These are phyloP conservation scores for Lophiostoma macrostomum DNA, from an alignment of 495 filamentous ascomycete species.

Conservation along the genomic window DNA sequence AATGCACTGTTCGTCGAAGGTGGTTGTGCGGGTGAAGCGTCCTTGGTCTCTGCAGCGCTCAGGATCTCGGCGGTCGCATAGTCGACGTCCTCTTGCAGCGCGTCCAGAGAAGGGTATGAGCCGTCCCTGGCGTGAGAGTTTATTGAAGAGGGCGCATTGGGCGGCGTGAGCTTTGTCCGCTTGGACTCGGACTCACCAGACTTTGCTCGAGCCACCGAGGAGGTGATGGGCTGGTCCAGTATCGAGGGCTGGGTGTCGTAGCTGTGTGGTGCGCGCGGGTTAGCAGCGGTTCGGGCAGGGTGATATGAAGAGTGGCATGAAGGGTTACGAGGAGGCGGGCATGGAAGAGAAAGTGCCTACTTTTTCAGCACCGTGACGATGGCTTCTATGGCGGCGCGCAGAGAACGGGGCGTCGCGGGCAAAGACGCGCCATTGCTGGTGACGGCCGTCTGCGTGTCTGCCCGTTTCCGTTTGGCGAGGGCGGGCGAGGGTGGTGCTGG, in stretches of 20 bases:
- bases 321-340: neutral
- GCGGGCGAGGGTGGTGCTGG: conserved; percentile 34
- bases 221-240: conserved; percentile 29
- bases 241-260: conserved; percentile 41
- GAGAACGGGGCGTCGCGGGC: neutral
- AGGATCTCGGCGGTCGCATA: conserved; percentile 15
- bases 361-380: conserved; percentile 32
- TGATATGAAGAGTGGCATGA: neutral
- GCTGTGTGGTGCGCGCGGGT: conserved; percentile 23
- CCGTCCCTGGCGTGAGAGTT: conserved; percentile 10
- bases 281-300: no score
- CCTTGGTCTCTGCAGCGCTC: neutral
- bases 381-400: conserved; percentile 30
- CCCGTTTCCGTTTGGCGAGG: conserved; percentile 36
- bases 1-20: conserved; percentile 12
- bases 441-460: conserved; percentile 19
- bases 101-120: conserved; percentile 27
- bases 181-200: conserved; percentile 38
- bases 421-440: conserved; percentile 28
- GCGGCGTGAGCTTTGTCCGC: conserved; percentile 35
- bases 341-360: conserved; percentile 9
- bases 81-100: conserved; percentile 31
- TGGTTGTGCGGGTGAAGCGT: neutral
- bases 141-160: conserved; percentile 13
- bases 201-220: conserved; percentile 4